These are phyloP conservation scores for Helichrysum umbraculigerum DNA, from an alignment of 129 eudicot species.

Conservation along the genomic window DNA sequence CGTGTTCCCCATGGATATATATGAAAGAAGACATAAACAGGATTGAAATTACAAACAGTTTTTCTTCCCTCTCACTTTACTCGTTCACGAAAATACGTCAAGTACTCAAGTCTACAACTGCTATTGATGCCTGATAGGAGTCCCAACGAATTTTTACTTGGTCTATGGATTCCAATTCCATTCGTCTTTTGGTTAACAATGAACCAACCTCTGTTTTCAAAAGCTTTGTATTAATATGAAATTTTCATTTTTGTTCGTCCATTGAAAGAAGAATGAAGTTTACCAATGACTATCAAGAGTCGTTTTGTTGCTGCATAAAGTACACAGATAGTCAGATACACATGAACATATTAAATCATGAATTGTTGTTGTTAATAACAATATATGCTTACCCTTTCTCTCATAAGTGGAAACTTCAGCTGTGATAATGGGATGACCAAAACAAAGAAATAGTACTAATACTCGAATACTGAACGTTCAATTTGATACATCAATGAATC, in stretches of 20 bases:
- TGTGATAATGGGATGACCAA: not conserved
- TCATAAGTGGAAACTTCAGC: not conserved
- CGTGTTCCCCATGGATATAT: too few species aligned
- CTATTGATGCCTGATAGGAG: not conserved
- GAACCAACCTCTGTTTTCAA: not conserved
- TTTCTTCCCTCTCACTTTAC: too few species aligned
- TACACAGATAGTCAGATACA: too few species aligned
- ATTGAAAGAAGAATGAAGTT: not conserved
- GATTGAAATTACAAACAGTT: too few species aligned
- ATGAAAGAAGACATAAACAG: too few species aligned
- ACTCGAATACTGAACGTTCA: constrained; percentile 5
- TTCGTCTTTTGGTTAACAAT: not conserved
- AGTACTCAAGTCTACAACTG: not conserved
- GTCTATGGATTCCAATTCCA: not conserved
- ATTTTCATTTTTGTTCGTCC: not conserved
- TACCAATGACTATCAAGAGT: not conserved
- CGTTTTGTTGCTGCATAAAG: too few species aligned
- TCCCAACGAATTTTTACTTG: not conserved
- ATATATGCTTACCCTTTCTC: too few species aligned
- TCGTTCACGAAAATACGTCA: too few species aligned
- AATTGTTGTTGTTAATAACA: too few species aligned
- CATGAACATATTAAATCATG: too few species aligned
- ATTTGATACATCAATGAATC: constrained; percentile 31
- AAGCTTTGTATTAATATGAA: not conserved
- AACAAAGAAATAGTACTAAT: constrained; percentile 3